Base-by-base conservation (phyloP, 2,329 filamentous ascomycete genomes). In the Fusarium longipes region DNA sequence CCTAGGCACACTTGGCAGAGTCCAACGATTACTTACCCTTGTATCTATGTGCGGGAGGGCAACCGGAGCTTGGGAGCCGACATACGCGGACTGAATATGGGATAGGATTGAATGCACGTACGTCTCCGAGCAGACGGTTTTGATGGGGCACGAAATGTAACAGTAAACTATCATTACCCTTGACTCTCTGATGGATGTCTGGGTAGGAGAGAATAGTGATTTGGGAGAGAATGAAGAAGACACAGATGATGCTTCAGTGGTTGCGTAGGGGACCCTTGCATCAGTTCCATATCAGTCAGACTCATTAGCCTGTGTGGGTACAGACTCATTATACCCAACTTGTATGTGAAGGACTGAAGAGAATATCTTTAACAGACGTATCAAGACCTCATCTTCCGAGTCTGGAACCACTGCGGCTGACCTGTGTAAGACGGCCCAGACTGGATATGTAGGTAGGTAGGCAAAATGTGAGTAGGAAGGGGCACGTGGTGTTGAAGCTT, bases 401-500 rank as follows among this genome's bases (percentile, higher is more conserved):
- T 47, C 55, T 50, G 47, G 65, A 68, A 44, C 44, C 25, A 57
- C 40, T 62, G 65, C 68, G 65, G 65, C 65, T 68, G n/a, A n/a
- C n/a, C n/a, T n/a, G n/a, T n/a, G 27, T 27, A 27, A 27, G 27
- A 27, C 27, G 11, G 27, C 27, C 27, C 27, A 27, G 8, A 10
- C 27, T 27, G 5, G 11, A 10, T 27, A 9, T 27, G 27, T 15
- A 38, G 35, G 18, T 18, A 36, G 11, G 33, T 20, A 22, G 22
- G 22, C 18, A 36, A 17, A 17, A 6, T 36, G 22, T 17, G 24
- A 18, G 43, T 33, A 24, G 45, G 51, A 30, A 44, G 56, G 58
- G 56, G 68, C 68, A 72, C 70, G 70, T 72, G 70, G 68, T 70
- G 60, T 68, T 72, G 70, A 68, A 58, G 52, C 30, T 59, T 51